Conservation (phyloP, 2,329 filamentous ascomycete species). For the Pseudocercospora ulei region DNA sequence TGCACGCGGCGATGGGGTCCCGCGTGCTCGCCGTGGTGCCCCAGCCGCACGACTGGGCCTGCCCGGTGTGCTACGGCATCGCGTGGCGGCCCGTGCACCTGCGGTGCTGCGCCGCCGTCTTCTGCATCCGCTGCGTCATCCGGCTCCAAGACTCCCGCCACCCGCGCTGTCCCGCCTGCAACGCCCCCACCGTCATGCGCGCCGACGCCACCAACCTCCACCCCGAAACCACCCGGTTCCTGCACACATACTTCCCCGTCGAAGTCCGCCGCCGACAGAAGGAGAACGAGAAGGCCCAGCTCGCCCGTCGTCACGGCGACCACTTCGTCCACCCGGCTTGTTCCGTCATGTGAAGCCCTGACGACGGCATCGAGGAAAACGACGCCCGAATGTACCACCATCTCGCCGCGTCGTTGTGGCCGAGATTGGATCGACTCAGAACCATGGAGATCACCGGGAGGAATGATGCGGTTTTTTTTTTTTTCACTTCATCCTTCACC, state of each 20-base stretch:
- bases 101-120: constrained; percentile 59
- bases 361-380: no score
- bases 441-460: no score
- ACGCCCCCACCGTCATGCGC: constrained; percentile 58
- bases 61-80: constrained; percentile 68
- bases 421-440: no score
- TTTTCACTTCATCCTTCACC: no score
- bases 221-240: constrained; percentile 54
- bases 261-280: constrained; percentile 53
- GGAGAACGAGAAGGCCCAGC: constrained; percentile 66
- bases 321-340: constrained; percentile 31
- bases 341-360: constrained; percentile 31
- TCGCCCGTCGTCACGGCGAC: constrained; percentile 41
- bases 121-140: constrained; percentile 75
- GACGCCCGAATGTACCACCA: no score
- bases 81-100: constrained; percentile 74
- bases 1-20: constrained; percentile 63
- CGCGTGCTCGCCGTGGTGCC: constrained; percentile 66
- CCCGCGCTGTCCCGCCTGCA: constrained; percentile 68
- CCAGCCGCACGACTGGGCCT: constrained; percentile 73
- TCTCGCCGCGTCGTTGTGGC: no score
- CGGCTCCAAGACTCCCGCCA: constrained; percentile 59
- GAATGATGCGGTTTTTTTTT: no score
- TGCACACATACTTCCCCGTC: constrained; percentile 68
- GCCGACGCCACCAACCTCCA: constrained; percentile 63